These are phyloP conservation scores for Kuraishia cidri DNA, from an alignment of 805 yeast genomes.

Conservation along the genomic window DNA sequence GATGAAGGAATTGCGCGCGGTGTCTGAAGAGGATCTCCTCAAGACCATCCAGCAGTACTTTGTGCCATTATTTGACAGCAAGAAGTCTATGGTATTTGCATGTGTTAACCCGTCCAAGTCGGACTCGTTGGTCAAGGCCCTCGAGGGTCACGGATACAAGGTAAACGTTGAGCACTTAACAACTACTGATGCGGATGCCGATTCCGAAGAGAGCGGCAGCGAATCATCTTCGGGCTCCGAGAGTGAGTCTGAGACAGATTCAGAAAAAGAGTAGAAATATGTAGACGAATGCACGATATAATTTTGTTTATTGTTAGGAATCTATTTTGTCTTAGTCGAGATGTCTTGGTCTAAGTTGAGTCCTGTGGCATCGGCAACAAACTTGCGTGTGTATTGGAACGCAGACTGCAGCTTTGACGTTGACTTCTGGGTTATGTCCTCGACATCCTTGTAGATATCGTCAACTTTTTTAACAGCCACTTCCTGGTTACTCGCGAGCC, in stretches of 20 bases:
- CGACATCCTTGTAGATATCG: slow-evolving; percentile 32
- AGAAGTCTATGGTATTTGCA: slow-evolving; percentile 51
- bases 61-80: slow-evolving; percentile 51
- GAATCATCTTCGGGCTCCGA: slow-evolving; percentile 6
- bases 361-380: slow-evolving; percentile 53
- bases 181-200: slow-evolving; percentile 15
- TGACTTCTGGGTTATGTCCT: slow-evolving; percentile 25
- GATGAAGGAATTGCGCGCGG: slow-evolving; percentile 40
- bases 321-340: slow-evolving; percentile 32
- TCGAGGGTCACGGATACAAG: slow-evolving; percentile 47
- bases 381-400: slow-evolving; percentile 22
- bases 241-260: slow-evolving; percentile 8
- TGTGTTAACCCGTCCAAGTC: slow-evolving; percentile 66
- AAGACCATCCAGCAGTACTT: slow-evolving; percentile 48
- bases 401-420: slow-evolving; percentile 18
- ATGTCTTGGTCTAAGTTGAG: slow-evolving; percentile 58
- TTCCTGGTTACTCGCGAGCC: slow-evolving; percentile 54
- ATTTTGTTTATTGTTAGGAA: no score
- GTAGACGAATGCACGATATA: no score
- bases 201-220: slow-evolving; percentile 6
- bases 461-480: slow-evolving; percentile 35
- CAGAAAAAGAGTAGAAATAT: neutral
- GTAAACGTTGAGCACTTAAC: slow-evolving; percentile 48
- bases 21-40: slow-evolving; percentile 45
- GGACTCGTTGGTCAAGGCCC: slow-evolving; percentile 33